These are phyloP conservation scores for Nepenthes gracilis DNA, from an alignment of 148 eudicot species.

Conservation along the genomic window DNA sequence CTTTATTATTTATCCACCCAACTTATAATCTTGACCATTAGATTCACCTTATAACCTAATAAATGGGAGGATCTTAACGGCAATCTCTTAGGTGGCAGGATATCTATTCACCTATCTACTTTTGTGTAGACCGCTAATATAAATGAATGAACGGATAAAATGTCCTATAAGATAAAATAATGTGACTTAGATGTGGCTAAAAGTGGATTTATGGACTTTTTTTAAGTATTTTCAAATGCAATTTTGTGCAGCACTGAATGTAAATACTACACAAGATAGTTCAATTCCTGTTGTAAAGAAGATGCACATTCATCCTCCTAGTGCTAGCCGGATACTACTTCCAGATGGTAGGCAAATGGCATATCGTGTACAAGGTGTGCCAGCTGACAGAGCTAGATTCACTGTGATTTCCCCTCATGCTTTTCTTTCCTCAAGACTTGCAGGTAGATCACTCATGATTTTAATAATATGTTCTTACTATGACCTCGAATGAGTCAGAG, in stretches of 20 bases:
- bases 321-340: constrained; percentile 50
- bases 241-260: constrained; percentile 49
- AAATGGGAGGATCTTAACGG: too few species aligned
- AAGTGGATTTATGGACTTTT: neutral
- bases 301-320: constrained; percentile 52
- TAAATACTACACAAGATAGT: constrained; percentile 29
- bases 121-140: too few species aligned
- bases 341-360: constrained; percentile 74
- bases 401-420: constrained; percentile 49
- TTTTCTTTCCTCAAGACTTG: constrained; percentile 44
- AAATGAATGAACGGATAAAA: too few species aligned
- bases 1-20: too few species aligned
- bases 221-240: neutral
- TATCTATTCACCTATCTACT: too few species aligned
- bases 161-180: too few species aligned
- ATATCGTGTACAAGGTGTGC: constrained; percentile 60
- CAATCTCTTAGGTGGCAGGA: too few species aligned
- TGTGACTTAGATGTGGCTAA: neutral
- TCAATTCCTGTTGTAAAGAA: constrained; percentile 39
- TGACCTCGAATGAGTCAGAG: too few species aligned
- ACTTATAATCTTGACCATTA: too few species aligned
- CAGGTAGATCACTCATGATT: constrained; percentile 27
- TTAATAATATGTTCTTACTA: neutral
- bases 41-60: too few species aligned
- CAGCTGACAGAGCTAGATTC: constrained; percentile 48